Base-by-base conservation (phyloP, 176 grass and related monocot genomes). In the Pontederia crassipes region DNA sequence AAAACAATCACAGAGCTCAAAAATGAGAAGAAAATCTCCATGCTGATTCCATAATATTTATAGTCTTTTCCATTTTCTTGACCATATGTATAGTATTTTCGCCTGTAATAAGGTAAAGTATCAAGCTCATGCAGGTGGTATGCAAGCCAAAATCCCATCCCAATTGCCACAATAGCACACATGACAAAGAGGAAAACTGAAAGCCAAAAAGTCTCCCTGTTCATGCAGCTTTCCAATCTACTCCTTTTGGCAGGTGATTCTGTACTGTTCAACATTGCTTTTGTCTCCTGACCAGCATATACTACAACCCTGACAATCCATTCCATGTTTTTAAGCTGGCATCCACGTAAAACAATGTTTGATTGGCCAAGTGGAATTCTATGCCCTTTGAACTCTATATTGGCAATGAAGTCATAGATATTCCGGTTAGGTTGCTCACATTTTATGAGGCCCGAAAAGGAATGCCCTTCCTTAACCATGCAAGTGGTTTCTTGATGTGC, bases 21-120 rank as follows among this genome's bases (percentile, higher is more conserved):
- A 81, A 98, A 98, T 70, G 94, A 92, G 77, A 98, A 98, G 76
- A 98, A 98, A 80, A 89, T 92, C 74, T 98, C 88, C 77, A 98
- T 74, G 49, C 77, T 70, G 50, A 98, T 74, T 45, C 88, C 94
- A 81, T 98, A 98, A 47, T 88, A 98, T 70, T 86, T 88, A 66
- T 75, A 98, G 76, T 86, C 82, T 70, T 98, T 93, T 64, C 94
- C 83, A 75, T 98, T 81, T 16, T 86, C 79, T 15, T 62, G 68
- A 17, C 79, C 94, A 75, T 82, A 70, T 27, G 82, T 90, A 63
- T 80, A 89, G 61, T 89, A 98, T 71, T 89, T 98, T 65, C 63
- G 89, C 79, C 94, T 85, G 78, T 98, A 98, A 69, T 98, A 98
- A 57, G 94, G 88, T 62, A 91, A 69, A 4, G 94, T 79, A 2